phyloP scores from a whole-genome alignment of 1,284 basidiomycete species.

The Tilletia horrida region DNA sequence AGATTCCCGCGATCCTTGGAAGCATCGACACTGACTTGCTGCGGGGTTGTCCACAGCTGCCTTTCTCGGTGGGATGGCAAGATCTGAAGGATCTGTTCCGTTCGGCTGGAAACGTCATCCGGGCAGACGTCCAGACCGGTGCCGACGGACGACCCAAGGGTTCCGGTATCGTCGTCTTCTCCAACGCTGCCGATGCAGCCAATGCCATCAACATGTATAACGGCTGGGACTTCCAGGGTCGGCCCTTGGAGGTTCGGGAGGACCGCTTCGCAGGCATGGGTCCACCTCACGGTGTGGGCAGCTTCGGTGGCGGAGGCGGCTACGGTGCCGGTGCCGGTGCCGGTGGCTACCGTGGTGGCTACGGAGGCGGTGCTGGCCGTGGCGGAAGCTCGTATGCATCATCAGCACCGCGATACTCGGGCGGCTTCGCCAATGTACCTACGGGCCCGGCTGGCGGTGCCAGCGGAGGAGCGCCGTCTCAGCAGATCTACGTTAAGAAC shows the following conservation, averaged over 20 bases:
- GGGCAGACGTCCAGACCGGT: constrained; percentile 88
- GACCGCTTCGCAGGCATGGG: constrained; percentile 82
- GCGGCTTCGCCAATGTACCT: constrained; percentile 10
- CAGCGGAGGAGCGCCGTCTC: constrained; percentile 68
- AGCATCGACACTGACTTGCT: no score
- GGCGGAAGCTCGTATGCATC: constrained; percentile 64
- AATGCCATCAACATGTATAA: constrained; percentile 64
- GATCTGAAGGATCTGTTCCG: constrained; percentile 96
- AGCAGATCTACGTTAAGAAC: constrained; percentile 96
- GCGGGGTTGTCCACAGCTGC: no score
- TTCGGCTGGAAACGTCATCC: constrained; percentile 84
- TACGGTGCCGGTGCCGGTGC: constrained; percentile 47
- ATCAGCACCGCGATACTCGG: constrained; percentile 33
- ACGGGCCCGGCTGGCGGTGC: constrained; percentile 9
- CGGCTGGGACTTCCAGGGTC: constrained; percentile 44
- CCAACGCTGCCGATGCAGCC: constrained; percentile 81
- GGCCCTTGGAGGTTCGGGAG: constrained; percentile 43
- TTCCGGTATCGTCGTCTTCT: constrained; percentile 79
- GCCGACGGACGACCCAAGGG: constrained; percentile 90
- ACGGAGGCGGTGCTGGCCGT: constrained; percentile 62
- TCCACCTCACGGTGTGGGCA: constrained; percentile 55
- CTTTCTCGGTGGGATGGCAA: constrained; percentile 95
- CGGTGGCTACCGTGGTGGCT: constrained; percentile 61
- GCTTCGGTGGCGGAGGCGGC: constrained; percentile 48
- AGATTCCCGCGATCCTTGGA: no score